Evolutionary conservation across 2,329 filamentous ascomycete genomes (phyloP).

Genomic region (Juglanconis oblonga): DNA sequence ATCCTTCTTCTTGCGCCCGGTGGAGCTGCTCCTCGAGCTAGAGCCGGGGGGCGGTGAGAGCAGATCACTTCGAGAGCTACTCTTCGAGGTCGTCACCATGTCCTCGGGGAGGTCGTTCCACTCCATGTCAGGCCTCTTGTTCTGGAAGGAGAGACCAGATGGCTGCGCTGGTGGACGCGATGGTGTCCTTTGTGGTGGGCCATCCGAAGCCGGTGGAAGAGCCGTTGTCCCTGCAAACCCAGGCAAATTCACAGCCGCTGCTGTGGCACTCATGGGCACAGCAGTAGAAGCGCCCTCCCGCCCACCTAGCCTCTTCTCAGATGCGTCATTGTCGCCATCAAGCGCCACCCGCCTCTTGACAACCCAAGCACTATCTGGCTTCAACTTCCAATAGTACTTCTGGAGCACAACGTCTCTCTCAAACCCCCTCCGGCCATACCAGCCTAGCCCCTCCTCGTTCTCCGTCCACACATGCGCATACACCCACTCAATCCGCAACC

Average conservation of each 20-base stretch:
- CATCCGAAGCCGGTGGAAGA: constrained; percentile 14
- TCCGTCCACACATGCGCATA: constrained; percentile 69
- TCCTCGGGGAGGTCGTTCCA: constrained; percentile 66
- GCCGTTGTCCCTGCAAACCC: constrained; percentile 4
- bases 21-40: constrained; percentile 52
- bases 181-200: constrained; percentile 2
- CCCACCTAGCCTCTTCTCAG: neutral
- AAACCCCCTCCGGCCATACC: constrained; percentile 62
- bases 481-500: constrained; percentile 12
- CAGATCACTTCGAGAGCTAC: constrained; percentile 20
- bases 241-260: constrained; percentile 27
- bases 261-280: constrained; percentile 24
- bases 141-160: constrained; percentile 52
- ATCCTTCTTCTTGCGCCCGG: constrained; percentile 53
- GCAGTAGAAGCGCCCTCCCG: neutral
- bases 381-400: constrained; percentile 61
- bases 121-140: constrained; percentile 55
- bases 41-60: constrained; percentile 34
- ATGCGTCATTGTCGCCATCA: neutral
- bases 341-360: constrained; percentile 39
- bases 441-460: constrained; percentile 60
- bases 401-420: constrained; percentile 44
- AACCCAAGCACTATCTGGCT: constrained; percentile 60
- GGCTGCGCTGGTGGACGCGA: constrained; percentile 21
- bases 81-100: constrained; percentile 40